Percentiles rank a stretch among this genome's conserved stretches.
Conservation (phyloP, 768 basidiomycete species). For the Suillus subluteus region DNA sequence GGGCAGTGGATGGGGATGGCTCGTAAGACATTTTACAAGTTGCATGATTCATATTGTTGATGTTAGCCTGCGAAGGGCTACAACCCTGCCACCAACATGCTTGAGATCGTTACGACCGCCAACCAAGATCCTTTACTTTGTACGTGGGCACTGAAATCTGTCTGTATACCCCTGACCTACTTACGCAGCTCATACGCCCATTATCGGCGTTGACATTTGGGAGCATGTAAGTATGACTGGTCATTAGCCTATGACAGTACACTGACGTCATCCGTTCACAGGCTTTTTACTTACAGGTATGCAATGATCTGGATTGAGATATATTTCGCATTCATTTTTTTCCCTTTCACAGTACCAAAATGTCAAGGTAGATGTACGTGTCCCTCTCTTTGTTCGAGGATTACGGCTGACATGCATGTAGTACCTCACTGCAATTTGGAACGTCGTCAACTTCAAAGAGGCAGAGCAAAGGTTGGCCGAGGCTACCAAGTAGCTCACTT, state of each 20-base stretch:
- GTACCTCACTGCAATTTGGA: conserved; percentile 97
- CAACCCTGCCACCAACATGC: conserved; percentile 63
- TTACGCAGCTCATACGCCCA: conserved; percentile 73
- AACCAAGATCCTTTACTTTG: conserved; percentile 94
- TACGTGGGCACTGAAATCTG: conserved; percentile 30
- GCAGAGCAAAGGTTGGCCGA: conserved; percentile 65
- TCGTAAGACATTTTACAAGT: conserved; percentile 49
- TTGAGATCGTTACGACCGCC: conserved; percentile 90
- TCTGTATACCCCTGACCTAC: conserved; percentile 16
- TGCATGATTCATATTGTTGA: not conserved
- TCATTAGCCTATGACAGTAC: conserved; percentile 16
- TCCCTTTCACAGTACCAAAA: conserved; percentile 73
- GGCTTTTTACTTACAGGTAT: conserved; percentile 65
- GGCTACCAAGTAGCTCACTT: conserved; percentile 33
- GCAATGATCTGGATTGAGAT: not conserved
- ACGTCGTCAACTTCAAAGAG: conserved; percentile 94
- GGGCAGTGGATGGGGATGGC: conserved; percentile 99
- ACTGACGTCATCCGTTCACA: conserved; percentile 28
- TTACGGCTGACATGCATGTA: conserved; percentile 32
- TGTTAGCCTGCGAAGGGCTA: conserved; percentile 55
- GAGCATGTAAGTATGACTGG: conserved; percentile 66
- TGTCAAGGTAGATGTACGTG: conserved; percentile 89
- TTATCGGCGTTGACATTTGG: conserved; percentile 98
- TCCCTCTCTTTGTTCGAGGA: not conserved
- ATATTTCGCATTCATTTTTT: conserved; percentile 20